Percentiles rank a stretch among this genome's conserved stretches.
phyloP scores from a whole-genome alignment of 257 asterid species.

The Rauvolfia tetraphylla region DNA sequence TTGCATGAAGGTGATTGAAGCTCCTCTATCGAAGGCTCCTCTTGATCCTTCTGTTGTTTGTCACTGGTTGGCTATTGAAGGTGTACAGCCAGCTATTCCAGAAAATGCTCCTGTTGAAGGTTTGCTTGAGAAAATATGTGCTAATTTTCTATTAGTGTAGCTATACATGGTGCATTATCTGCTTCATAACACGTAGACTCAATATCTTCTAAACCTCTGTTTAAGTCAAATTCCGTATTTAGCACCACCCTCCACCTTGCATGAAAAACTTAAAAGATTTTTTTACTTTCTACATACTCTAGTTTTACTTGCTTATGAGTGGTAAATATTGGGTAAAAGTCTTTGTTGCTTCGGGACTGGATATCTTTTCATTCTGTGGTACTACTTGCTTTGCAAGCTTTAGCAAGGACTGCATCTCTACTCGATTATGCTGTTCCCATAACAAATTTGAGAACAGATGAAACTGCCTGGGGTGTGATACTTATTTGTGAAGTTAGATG shows the following conservation, averaged over 20 bases:
- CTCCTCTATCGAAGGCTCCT: conserved; percentile 91
- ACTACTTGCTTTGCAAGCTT: not conserved
- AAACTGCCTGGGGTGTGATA: not conserved
- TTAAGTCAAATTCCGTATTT: not conserved
- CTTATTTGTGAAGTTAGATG: not conserved
- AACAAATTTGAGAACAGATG: not conserved
- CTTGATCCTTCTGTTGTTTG: conserved; percentile 71
- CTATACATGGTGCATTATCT: not conserved
- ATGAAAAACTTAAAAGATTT: not conserved
- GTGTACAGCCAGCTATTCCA: conserved; percentile 95
- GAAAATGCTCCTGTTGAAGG: conserved; percentile 93
- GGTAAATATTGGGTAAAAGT: not conserved
- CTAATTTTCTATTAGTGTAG: not conserved
- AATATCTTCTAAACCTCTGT: not conserved
- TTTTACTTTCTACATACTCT: not conserved
- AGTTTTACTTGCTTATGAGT: not conserved
- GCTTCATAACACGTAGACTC: not conserved
- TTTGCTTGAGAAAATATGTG: conserved; percentile 3
- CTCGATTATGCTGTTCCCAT: not conserved
- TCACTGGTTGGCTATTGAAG: conserved; percentile 96
- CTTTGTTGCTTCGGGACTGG: not conserved
- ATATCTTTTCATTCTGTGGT: not conserved
- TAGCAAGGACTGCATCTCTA: not conserved
- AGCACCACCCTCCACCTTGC: not conserved
- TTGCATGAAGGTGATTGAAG: conserved; percentile 71